Evolutionary conservation across 2,329 filamentous ascomycete genomes (phyloP).

Genomic region (Aspergillus texensis): DNA sequence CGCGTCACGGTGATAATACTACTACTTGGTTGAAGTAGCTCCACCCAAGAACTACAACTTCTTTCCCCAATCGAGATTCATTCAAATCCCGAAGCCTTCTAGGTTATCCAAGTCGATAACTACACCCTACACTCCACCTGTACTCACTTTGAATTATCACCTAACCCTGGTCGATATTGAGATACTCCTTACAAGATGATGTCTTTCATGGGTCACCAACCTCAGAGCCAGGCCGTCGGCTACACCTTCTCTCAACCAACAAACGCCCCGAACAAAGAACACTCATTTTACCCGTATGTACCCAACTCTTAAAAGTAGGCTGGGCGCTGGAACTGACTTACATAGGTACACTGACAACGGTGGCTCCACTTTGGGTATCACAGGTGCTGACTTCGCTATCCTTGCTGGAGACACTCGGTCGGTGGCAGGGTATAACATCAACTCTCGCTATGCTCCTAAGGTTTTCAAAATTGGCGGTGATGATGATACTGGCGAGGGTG

Average conservation of each 20-base stretch:
- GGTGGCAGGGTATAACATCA: constrained; percentile 97
- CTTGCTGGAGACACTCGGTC: constrained; percentile 96
- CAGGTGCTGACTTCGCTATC: constrained; percentile 91
- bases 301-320: not conserved
- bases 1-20: constrained; percentile 34
- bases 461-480: constrained; percentile 96
- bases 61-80: not conserved
- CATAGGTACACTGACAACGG: constrained; percentile 92
- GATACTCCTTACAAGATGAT: constrained; percentile 49
- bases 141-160: not conserved
- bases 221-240: constrained; percentile 56
- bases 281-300: constrained; percentile 88
- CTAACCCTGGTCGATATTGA: not conserved
- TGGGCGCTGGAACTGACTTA: constrained; percentile 15
- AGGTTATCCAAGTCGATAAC: not conserved
- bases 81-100: not conserved
- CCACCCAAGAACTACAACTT: not conserved
- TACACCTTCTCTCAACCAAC: constrained; percentile 62
- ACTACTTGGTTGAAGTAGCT: constrained; percentile 10
- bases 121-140: not conserved
- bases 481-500: constrained; percentile 79
- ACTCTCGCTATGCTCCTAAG: constrained; percentile 92
- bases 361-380: constrained; percentile 92
- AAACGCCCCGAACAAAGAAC: constrained; percentile 58
- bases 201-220: constrained; percentile 53